Percentiles rank a stretch among this genome's conserved stretches.
Evolutionary conservation across 2,329 filamentous ascomycete genomes (phyloP).

Genomic region (Macrophomina pseudophaseolina): DNA sequence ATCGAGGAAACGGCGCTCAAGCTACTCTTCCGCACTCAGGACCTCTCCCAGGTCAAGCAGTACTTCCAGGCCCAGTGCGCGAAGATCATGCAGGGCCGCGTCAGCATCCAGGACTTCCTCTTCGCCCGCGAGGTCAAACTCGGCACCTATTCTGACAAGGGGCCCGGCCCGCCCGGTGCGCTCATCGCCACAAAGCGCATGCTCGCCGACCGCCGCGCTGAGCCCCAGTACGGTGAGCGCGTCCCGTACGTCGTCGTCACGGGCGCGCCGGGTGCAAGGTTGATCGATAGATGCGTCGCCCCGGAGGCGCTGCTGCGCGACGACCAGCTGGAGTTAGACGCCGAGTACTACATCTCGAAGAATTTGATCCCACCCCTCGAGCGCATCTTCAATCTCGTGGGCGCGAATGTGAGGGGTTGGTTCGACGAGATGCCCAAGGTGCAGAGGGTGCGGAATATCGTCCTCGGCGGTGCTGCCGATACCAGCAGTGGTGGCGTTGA

Average conservation of each 20-base stretch:
- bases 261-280: slow-evolving; percentile 80
- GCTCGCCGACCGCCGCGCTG: slow-evolving; percentile 81
- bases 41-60: slow-evolving; percentile 83
- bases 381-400: slow-evolving; percentile 94
- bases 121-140: slow-evolving; percentile 92
- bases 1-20: slow-evolving; percentile 92
- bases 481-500: not conserved
- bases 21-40: slow-evolving; percentile 85
- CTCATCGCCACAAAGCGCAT: slow-evolving; percentile 86
- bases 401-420: slow-evolving; percentile 88
- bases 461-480: slow-evolving; percentile 17
- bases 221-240: slow-evolving; percentile 93
- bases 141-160: slow-evolving; percentile 83
- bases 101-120: slow-evolving; percentile 94
- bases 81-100: slow-evolving; percentile 87
- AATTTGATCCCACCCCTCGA: slow-evolving; percentile 94
- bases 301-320: slow-evolving; percentile 82
- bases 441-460: slow-evolving; percentile 72
- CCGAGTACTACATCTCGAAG: slow-evolving; percentile 96
- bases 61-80: slow-evolving; percentile 91
- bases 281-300: slow-evolving; percentile 88
- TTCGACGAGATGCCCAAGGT: slow-evolving; percentile 97
- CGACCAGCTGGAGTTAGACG: slow-evolving; percentile 80
- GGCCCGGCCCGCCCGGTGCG: slow-evolving; percentile 81
- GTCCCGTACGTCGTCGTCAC: slow-evolving; percentile 93